phyloP scores from a whole-genome alignment of 2,329 filamentous ascomycete genomes.

The Colletotrichum eremochloae region DNA sequence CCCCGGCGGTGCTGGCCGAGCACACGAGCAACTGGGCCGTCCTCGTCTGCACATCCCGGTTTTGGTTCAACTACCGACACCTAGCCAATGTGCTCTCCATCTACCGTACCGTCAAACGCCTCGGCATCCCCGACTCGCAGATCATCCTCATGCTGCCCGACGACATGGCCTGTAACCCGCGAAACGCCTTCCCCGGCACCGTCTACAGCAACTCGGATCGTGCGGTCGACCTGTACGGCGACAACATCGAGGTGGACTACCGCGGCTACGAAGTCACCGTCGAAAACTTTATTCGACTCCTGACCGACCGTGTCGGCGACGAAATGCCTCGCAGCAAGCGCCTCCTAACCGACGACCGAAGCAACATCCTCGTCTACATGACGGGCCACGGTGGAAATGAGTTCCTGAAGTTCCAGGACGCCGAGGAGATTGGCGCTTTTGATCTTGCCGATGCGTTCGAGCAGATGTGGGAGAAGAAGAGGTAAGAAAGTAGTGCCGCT shows the following conservation, averaged over 20 bases:
- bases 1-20: conserved; percentile 67
- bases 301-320: conserved; percentile 94
- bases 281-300: conserved; percentile 95
- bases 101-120: conserved; percentile 96
- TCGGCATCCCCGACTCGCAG: conserved; percentile 97
- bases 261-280: conserved; percentile 98
- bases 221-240: conserved; percentile 94
- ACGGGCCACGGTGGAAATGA: conserved; percentile 98
- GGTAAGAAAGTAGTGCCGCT: conserved; percentile 60
- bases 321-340: conserved; percentile 97
- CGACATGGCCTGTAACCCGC: conserved; percentile 99
- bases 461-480: conserved; percentile 99
- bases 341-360: conserved; percentile 92
- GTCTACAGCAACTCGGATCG: conserved; percentile 99
- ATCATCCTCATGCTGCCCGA: conserved; percentile 99
- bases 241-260: conserved; percentile 99
- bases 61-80: conserved; percentile 99
- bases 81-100: conserved; percentile 97
- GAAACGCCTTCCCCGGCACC: conserved; percentile 96
- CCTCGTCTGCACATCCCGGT: conserved; percentile 96
- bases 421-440: conserved; percentile 96
- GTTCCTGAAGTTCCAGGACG: conserved; percentile 98
- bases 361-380: conserved; percentile 99
- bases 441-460: conserved; percentile 97
- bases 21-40: conserved; percentile 99